Percentiles rank a stretch among this genome's conserved stretches.
phyloP scores from a whole-genome alignment of 2,329 filamentous ascomycete genomes.

The Thielaviopsis ethacetica region DNA sequence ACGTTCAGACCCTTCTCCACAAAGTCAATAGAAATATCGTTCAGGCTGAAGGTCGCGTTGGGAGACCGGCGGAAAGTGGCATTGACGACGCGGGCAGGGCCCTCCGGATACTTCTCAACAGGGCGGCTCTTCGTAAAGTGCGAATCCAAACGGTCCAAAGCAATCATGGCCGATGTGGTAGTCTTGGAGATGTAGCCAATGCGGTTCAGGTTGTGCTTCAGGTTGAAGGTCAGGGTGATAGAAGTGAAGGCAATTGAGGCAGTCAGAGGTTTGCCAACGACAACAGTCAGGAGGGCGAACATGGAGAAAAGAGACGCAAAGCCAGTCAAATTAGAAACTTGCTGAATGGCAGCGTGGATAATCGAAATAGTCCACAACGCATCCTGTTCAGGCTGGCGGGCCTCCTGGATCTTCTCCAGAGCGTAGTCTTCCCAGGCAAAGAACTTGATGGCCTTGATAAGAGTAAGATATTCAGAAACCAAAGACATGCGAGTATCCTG shows the following conservation, averaged over 20 bases:
- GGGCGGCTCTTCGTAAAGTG: constrained; percentile 36
- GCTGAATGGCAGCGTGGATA: constrained; percentile 28
- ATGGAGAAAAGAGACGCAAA: constrained; percentile 35
- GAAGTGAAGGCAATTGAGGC: constrained; percentile 43
- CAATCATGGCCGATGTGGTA: constrained; percentile 28
- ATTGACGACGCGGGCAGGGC: constrained; percentile 28
- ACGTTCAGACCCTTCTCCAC: constrained; percentile 37
- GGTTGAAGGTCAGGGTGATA: constrained; percentile 33
- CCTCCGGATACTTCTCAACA: constrained; percentile 29
- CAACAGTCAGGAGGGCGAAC: constrained; percentile 34
- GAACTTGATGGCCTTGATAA: constrained; percentile 43
- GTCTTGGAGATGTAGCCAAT: constrained; percentile 18
- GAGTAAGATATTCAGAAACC: constrained; percentile 39
- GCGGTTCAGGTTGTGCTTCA: constrained; percentile 30
- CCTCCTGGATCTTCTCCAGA: constrained; percentile 31
- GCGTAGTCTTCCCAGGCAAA: constrained; percentile 43
- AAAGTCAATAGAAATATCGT: constrained; percentile 33
- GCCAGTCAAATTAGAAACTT: constrained; percentile 35
- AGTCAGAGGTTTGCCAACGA: constrained; percentile 30
- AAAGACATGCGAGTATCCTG: constrained; percentile 41
- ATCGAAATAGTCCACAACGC: constrained; percentile 37
- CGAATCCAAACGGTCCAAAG: constrained; percentile 34
- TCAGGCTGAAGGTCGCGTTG: constrained; percentile 32
- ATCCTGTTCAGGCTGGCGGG: constrained; percentile 34
- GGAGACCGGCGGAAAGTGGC: constrained; percentile 34